Percentiles rank a stretch among this genome's conserved stretches.
phyloP scores from a whole-genome alignment of 768 basidiomycete genomes.

The Pleurotus salmoneostramineus region DNA sequence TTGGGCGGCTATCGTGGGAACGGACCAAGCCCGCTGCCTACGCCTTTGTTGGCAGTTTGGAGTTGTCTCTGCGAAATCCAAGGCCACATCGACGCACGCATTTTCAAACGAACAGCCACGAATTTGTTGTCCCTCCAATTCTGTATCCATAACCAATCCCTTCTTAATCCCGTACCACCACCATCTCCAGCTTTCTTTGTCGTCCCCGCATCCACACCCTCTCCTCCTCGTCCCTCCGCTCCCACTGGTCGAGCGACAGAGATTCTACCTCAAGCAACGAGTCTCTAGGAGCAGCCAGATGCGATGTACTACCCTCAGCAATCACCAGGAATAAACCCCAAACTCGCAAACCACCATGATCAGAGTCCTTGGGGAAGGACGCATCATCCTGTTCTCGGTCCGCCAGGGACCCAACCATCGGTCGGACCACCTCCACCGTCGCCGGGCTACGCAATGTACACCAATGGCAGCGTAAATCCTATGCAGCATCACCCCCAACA shows the following conservation, averaged over 20 bases:
- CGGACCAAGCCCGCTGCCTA: conserved; percentile 1
- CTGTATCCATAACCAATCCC: neutral
- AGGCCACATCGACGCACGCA: conserved; percentile 20
- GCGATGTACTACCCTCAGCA: conserved; percentile 85
- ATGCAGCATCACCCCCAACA: conserved; percentile 57
- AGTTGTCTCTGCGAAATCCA: neutral
- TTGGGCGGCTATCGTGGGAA: neutral
- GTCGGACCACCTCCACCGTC: conserved; percentile 67
- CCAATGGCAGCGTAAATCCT: conserved; percentile 59
- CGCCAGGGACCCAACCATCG: conserved; percentile 47
- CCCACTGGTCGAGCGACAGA: neutral
- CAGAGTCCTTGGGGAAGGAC: conserved; percentile 68
- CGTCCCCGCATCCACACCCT: neutral
- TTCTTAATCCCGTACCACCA: neutral
- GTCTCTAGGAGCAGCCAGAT: conserved; percentile 23
- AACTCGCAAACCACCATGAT: conserved; percentile 72
- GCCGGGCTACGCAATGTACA: conserved; percentile 73
- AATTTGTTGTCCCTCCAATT: conserved; percentile 16
- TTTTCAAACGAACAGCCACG: conserved; percentile 49
- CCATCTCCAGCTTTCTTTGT: neutral
- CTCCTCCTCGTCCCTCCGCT: neutral
- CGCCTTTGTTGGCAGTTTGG: conserved; percentile 8
- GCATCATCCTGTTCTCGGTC: conserved; percentile 49
- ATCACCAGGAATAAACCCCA: conserved; percentile 77
- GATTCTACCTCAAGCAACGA: neutral